A percentile compares a stretch with the other conserved stretches of the same genome.
Conservation (phyloP, 2,329 filamentous ascomycete genomes). For the Zopfia rhizophila region DNA sequence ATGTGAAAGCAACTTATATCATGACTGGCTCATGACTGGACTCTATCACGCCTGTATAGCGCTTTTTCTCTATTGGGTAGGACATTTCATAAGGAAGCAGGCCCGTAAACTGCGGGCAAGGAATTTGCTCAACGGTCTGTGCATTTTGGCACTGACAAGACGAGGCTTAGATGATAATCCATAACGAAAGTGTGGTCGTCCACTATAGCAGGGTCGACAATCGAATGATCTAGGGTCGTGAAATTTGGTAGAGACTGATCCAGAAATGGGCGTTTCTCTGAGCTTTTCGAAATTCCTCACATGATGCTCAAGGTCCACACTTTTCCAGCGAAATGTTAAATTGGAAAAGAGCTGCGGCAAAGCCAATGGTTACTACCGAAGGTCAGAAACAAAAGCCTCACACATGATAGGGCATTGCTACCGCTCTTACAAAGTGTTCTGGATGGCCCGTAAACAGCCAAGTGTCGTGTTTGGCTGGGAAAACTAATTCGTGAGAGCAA, state of each 20-base stretch:
- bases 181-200: conserved; percentile 30
- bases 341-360: conserved; percentile 10
- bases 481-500: conserved; percentile 21
- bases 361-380: conserved; percentile 18
- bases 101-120: conserved; percentile 44
- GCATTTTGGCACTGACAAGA: conserved; percentile 35
- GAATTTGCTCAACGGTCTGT: conserved; percentile 40
- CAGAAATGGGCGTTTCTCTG: conserved; percentile 28
- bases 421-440: not conserved
- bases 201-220: conserved; percentile 35
- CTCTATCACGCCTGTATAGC: conserved; percentile 10
- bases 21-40: conserved; percentile 8
- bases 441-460: conserved; percentile 17
- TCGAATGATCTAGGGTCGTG: conserved; percentile 32
- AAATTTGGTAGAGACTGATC: conserved; percentile 26
- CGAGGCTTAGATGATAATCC: conserved; percentile 45
- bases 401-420: not conserved
- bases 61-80: conserved; percentile 18
- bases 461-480: conserved; percentile 31
- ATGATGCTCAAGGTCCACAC: conserved; percentile 5
- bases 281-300: conserved; percentile 16
- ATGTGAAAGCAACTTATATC: conserved; percentile 43
- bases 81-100: conserved; percentile 46
- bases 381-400: conserved; percentile 2
- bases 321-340: conserved; percentile 7